Base-by-base conservation (phyloP, 306 rosid species). In the Lathyrus tuberosus region DNA sequence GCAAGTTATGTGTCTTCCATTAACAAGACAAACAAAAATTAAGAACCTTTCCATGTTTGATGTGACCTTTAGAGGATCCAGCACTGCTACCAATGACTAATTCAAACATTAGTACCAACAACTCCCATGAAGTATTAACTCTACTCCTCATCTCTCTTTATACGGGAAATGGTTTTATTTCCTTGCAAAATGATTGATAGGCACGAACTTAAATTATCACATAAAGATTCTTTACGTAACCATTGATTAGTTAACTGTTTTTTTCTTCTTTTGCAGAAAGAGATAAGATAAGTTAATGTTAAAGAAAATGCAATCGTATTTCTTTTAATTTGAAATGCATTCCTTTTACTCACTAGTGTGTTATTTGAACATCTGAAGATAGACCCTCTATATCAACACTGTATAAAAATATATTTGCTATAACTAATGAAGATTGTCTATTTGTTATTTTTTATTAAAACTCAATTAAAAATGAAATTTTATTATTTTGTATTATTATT, bases 1-100 rank as follows among this genome's bases (percentile, higher is more conserved):
- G 72, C 57, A 69, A 68, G 38, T 77, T 47, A 56, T 71, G 62
- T 79, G 90, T 81, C 88, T 63, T 72, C 85, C 84, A 65, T 78
- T 70, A 85, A 84, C 84, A 81, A 63, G 85, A 84, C 94, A 85
- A 82, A 79, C 63, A 70, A 70, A 79, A 82, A 69, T 65, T 65
- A 77, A 62, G 75, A 69, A 67, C 62, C 56, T 51, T 70, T 68
- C 78, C 87, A 73, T 82, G 84, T 87, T 62, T 78, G 85, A 75
- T 76, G 86, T 84, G 84, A 81, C 85, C 76, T 70, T 76, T 66
- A 64, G 40, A 78, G 75, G 83, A 75, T 81, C 84, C 83, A 67
- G 76, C 81, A 57, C 81, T 76, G 62, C 70, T 63, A 33, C 76
- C 72, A 78, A 77, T 66, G 88, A 85, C 84, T 61, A 65, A 68